These are phyloP conservation scores for Stephanodiscus triporus DNA, from an alignment of 108 stramenopile species.

Conservation along the genomic window DNA sequence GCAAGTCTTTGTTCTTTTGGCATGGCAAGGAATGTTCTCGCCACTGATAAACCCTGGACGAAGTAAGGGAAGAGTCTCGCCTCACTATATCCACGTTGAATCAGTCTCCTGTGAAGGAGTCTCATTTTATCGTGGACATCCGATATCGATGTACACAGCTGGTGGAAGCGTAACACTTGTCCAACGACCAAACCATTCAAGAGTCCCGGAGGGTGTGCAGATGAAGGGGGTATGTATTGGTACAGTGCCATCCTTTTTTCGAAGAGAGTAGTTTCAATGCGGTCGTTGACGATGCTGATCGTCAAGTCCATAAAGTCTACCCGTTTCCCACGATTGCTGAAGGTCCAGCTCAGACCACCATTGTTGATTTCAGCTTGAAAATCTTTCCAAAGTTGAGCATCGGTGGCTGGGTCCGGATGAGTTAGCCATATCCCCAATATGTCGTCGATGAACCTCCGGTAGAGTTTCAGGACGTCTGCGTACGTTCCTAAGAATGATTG, in stretches of 20 bases:
- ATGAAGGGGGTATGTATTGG: slow-evolving; percentile 19
- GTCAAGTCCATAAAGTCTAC: slow-evolving; percentile 36
- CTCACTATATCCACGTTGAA: no score
- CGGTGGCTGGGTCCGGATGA: neutral
- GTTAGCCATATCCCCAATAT: slow-evolving; percentile 32
- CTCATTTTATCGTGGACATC: no score
- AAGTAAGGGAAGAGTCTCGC: no score
- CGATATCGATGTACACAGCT: no score
- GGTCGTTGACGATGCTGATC: slow-evolving; percentile 9
- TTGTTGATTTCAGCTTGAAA: slow-evolving; percentile 20
- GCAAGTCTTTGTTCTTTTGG: no score
- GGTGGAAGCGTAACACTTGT: no score
- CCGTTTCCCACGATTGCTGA: neutral
- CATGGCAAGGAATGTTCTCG: no score
- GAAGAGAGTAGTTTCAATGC: slow-evolving; percentile 20
- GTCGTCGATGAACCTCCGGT: slow-evolving; percentile 41
- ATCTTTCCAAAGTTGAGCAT: slow-evolving; percentile 11
- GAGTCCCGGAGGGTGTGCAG: no score
- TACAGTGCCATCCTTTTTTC: slow-evolving; percentile 21
- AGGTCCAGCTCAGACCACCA: slow-evolving; percentile 27
- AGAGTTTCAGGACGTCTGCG: neutral
- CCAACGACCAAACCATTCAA: slow-evolving; percentile 18
- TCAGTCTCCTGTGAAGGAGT: no score
- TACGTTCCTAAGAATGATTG: neutral
- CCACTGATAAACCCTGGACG: no score